Evolutionary conservation across 108 stramenopile genomes (phyloP), one percentile per base, ranked within the genome.

Genomic region (Cyclotella cryptica): DNA sequence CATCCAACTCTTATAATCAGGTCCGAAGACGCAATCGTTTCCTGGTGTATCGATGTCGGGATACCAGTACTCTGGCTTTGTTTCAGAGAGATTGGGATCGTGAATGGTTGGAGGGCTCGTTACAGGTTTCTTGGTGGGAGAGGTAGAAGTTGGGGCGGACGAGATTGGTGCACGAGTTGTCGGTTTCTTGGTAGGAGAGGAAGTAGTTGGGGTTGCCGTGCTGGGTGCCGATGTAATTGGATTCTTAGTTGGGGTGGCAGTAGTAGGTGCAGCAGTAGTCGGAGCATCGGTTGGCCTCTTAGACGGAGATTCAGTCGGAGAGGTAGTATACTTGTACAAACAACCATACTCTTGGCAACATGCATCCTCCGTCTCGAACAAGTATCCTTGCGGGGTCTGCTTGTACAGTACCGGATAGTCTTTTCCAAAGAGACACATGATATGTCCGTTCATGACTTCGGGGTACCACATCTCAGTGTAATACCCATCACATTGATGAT

Each of bases 381-480:
- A 66, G 26, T 66, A 47, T 26, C 45, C 45, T 47, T 47, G 44
- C 0, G 65, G 65, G 30, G 17, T 11, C 7, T 47, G 43, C 46
- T 45, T 47, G 24, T 46, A 66, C 0, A 5, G 4, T 2, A 47
- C 19, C 46, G 65, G 65, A 46, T 66, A 66, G 26, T 66, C 65
- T 5, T 14, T 47, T 24, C 65, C 65, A 47, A 66, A 66, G 9
- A 66, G 30, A 66, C 65, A 66, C 45, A 45, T 22, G 24, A 47
- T 66, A 14, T 66, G 65, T 2, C 21, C 26, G 19, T 47, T 44
- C n/a, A 66, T 47, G 2, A 66, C 65, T 47, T 66, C 65, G 15
- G 65, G 65, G 65, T 47, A 66, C 65, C 65, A 66, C 45, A 66
- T 47, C 30, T 66, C 65, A 47, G 65, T 2, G 12, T 66, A 66